phyloP scores from a whole-genome alignment of 179 eudicot species.

The Gypsophila paniculata region DNA sequence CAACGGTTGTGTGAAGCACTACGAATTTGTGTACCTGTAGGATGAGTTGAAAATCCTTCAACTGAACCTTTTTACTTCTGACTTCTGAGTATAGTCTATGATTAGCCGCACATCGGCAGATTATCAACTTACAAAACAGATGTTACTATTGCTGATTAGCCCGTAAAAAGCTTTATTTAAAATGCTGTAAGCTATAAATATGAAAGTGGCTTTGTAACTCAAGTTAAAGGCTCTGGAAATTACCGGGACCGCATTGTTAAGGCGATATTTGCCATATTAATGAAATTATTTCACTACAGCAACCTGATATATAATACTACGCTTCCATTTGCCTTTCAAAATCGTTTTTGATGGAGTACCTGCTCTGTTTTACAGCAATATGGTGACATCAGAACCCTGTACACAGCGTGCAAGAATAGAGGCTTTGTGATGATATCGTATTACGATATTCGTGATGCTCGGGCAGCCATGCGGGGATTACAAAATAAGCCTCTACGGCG shows the following conservation, averaged over 20 bases:
- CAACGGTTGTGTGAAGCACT: background rate
- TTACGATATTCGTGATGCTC: slow-evolving; percentile 83
- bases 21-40: no score
- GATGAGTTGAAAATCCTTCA: no score
- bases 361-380: slow-evolving; percentile 53
- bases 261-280: no score
- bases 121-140: background rate
- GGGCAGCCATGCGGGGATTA: slow-evolving; percentile 70
- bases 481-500: slow-evolving; percentile 84
- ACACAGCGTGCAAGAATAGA: slow-evolving; percentile 83
- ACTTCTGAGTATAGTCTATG: background rate
- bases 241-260: no score
- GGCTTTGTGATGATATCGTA: slow-evolving; percentile 97
- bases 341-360: background rate
- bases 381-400: slow-evolving; percentile 80
- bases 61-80: background rate
- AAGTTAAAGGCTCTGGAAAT: no score
- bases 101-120: background rate
- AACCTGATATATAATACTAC: background rate
- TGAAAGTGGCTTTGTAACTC: no score
- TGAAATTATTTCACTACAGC: no score
- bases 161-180: background rate
- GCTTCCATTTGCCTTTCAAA: background rate
- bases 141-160: background rate
- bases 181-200: no score